A percentile compares a stretch with the other conserved stretches of the same genome.
Conservation (phyloP, 1,284 basidiomycete species). For the Porogramme epimiltina region DNA sequence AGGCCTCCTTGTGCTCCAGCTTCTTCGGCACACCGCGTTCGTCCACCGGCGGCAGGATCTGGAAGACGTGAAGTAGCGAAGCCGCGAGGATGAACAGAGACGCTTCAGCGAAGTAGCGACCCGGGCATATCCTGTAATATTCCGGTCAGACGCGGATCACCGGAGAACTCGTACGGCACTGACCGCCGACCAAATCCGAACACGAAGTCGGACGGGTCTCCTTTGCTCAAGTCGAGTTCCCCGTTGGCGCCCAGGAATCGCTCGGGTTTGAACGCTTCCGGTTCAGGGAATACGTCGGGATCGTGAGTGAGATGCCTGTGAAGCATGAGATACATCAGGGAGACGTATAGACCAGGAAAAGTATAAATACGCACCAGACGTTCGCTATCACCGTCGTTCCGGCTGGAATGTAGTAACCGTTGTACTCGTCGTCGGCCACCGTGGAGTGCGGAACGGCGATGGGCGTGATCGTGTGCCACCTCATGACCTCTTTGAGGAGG, state of each 20-base stretch:
- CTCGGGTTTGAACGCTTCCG: not conserved
- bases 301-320: not conserved
- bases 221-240: not conserved
- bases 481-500: not conserved
- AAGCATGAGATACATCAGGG: too few relatives aligned
- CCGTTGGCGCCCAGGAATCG: not conserved
- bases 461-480: not conserved
- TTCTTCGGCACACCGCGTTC: not conserved
- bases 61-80: slow-evolving; percentile 18
- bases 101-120: slow-evolving; percentile 19
- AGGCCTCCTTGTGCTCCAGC: not conserved
- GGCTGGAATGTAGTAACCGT: not conserved
- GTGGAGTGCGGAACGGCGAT: not conserved
- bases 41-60: slow-evolving; percentile 9
- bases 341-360: too few relatives aligned
- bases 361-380: not conserved
- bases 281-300: not conserved
- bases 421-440: not conserved
- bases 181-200: not conserved
- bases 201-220: not conserved
- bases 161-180: not conserved
- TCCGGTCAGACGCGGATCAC: too few relatives aligned
- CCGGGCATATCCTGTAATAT: slow-evolving; percentile 23
- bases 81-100: slow-evolving; percentile 20
- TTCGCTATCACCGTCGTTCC: not conserved